Percentiles rank a stretch among this genome's conserved stretches.
Conservation (phyloP, 2,329 filamentous ascomycete genomes). For the Pestalotiopsis sp. region DNA sequence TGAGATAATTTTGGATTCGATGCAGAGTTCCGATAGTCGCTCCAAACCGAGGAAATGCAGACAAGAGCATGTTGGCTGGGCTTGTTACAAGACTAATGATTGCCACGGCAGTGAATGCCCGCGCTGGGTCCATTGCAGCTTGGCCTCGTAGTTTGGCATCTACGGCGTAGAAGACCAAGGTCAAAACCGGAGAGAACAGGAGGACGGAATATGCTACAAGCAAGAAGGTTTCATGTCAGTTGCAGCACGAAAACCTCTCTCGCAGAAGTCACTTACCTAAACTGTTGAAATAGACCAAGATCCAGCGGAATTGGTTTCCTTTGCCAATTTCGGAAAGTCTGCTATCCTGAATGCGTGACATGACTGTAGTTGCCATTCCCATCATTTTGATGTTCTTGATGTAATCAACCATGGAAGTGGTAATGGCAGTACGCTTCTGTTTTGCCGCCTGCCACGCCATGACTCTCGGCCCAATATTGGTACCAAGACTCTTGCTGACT, state of each 20-base stretch:
- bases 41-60: background rate
- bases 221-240: background rate
- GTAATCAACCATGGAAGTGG: constrained; percentile 9
- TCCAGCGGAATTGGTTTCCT: background rate
- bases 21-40: background rate
- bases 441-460: constrained; percentile 1
- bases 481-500: background rate
- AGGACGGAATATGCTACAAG: background rate
- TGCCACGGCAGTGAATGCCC: constrained; percentile 8
- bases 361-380: constrained; percentile 8
- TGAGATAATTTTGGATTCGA: constrained; percentile 6
- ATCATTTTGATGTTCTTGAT: constrained; percentile 14
- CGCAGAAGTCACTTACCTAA: background rate
- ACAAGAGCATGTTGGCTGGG: background rate
- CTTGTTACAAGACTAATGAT: constrained; percentile 4
- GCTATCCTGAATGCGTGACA: constrained; percentile 1
- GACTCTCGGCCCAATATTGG: background rate
- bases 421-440: constrained; percentile 6
- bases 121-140: constrained; percentile 17
- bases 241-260: background rate
- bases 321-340: background rate
- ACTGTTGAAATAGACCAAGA: constrained; percentile 5
- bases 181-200: constrained; percentile 1
- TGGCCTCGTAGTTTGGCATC: background rate
- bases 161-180: constrained; percentile 1